A percentile compares a stretch with the other conserved stretches of the same genome.
Conservation (phyloP, 352 stramenopile genomes). For the Globisporangium abappressorium region DNA sequence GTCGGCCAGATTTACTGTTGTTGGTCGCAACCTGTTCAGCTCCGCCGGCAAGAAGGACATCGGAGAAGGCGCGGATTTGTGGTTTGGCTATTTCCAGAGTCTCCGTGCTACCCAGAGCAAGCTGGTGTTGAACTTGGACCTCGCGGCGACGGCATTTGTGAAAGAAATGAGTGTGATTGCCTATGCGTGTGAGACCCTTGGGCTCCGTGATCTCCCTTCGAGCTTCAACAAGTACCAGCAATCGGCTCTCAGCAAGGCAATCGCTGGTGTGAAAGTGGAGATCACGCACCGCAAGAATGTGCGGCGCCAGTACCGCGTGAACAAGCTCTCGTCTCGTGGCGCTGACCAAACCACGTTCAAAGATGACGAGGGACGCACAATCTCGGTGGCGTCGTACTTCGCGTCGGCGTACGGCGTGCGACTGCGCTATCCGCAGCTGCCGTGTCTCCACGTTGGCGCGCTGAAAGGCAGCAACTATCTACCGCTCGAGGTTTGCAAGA, state of each 20-base stretch:
- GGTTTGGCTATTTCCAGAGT: conserved; percentile 77
- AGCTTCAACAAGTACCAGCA: conserved; percentile 42
- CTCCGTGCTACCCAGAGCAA: conserved; percentile 60
- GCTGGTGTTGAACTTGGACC: conserved; percentile 68
- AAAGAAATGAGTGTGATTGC: conserved; percentile 53
- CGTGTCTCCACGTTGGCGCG: conserved; percentile 78
- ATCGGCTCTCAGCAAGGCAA: conserved; percentile 46
- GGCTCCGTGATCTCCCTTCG: conserved; percentile 26
- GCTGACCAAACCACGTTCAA: conserved; percentile 56
- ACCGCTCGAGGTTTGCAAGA: conserved; percentile 80
- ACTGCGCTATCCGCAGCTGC: conserved; percentile 67
- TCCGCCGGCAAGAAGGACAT: conserved; percentile 36
- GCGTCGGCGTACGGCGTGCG: conserved; percentile 40
- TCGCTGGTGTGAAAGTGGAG: conserved; percentile 62
- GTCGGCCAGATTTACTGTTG: conserved; percentile 44
- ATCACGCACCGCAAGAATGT: conserved; percentile 63
- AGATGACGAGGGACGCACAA: conserved; percentile 42
- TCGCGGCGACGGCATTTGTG: conserved; percentile 71
- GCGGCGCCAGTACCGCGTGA: conserved; percentile 59
- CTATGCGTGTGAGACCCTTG: conserved; percentile 37
- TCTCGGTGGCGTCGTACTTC: conserved; percentile 68
- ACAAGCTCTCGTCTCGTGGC: conserved; percentile 45
- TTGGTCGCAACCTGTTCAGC: conserved; percentile 61
- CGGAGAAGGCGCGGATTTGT: conserved; percentile 60
- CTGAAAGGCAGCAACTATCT: conserved; percentile 74